Evolutionary conservation across 805 yeast species (phyloP), one percentile per base, ranked within the genome.

Genomic region (Candida jianshihensis): DNA sequence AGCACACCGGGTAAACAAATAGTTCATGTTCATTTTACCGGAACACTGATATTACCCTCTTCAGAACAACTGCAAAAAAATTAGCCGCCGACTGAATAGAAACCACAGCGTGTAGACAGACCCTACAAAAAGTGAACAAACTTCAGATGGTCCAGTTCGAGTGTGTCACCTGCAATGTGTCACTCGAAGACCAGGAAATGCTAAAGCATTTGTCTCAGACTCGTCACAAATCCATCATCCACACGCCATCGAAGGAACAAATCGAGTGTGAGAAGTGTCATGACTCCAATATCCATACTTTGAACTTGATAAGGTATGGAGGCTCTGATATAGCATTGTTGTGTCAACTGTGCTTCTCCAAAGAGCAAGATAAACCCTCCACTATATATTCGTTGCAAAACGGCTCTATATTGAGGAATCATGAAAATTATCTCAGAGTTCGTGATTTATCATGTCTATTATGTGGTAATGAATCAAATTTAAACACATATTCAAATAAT

Each of bases 261-360:
- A 51, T 77, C 3, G 64, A 63, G 43, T 77, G 83, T 53, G 81
- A 74, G 48, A 73, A 69, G 29, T 77, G 83, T 53, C 63, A 62
- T 16, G 73, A 74, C 46, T 45, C 63, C 26, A 76, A 74, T 45
- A 63, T 77, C 33, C 80, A 75, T 52, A 70, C 68, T 46, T 57
- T 76, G 36, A 65, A 60, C 34, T 60, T 76, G 31, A 59, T 71
- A 7, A 53, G 81, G 26, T 71, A 64, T 49, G 81, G 78, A 2
- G 73, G 78, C 20, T 64, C 70, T 14, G 80, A 74, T 46, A 69
- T 76, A 66, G 53, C 66, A 0, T 52, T 74, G 40, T 51, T 73
- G 16, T 76, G 83, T 48, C 59, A 57, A 22, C 32, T 41, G 5
- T 76, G 83, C 49, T 54, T 65, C 16, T 47, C 44, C 24, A 71